These are phyloP conservation scores for Pyrenophora graminea DNA, from an alignment of 2,329 filamentous ascomycete genomes.

Conservation along the genomic window DNA sequence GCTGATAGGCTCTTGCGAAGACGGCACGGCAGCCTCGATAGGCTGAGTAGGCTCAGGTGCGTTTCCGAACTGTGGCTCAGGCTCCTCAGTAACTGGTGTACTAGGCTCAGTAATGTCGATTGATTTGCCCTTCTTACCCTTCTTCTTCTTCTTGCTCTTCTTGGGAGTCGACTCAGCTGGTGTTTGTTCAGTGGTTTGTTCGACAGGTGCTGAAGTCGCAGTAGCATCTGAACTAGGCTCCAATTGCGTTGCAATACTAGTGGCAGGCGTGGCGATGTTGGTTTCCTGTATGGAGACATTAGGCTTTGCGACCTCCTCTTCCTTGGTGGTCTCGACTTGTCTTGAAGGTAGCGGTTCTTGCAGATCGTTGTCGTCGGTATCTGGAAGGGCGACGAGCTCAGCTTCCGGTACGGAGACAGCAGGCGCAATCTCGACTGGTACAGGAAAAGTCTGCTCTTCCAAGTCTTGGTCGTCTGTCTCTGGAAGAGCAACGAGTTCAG, in stretches of 20 bases:
- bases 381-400: not conserved
- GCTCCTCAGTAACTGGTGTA: slow-evolving; percentile 11
- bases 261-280: not conserved
- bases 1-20: not conserved
- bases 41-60: not conserved
- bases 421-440: not conserved
- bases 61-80: slow-evolving; percentile 6
- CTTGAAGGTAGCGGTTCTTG: too few relatives aligned
- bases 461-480: not conserved
- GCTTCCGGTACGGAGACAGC: too few relatives aligned
- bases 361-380: not conserved
- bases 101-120: slow-evolving; percentile 12
- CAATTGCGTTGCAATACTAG: not conserved
- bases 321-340: too few relatives aligned
- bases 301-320: not conserved
- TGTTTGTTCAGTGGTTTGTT: slow-evolving; percentile 10
- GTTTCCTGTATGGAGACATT: not conserved
- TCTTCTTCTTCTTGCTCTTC: slow-evolving; percentile 31
- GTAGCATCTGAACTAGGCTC: slow-evolving; percentile 11
- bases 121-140: slow-evolving; percentile 28
- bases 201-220: not conserved
- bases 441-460: not conserved
- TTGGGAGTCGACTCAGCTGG: slow-evolving; percentile 16
- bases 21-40: not conserved
- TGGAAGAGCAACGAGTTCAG: not conserved